A percentile compares a stretch with the other conserved stretches of the same genome.
Evolutionary conservation across 768 basidiomycete genomes (phyloP).

Genomic region (Russula brevipes): DNA sequence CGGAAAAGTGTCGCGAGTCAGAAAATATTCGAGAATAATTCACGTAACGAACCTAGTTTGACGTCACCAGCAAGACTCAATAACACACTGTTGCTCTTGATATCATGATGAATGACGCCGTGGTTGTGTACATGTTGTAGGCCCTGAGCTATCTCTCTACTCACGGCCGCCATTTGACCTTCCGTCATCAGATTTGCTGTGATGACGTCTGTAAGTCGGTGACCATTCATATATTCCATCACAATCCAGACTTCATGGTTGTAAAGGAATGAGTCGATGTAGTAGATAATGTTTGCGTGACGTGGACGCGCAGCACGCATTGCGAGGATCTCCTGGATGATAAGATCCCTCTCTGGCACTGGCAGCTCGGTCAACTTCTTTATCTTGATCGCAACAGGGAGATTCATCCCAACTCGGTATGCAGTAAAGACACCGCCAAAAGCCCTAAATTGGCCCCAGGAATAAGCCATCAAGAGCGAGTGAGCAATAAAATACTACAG

Average conservation of each 20-base stretch:
- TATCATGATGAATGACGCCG: constrained; percentile 97
- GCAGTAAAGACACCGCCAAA: constrained; percentile 98
- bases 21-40: not conserved
- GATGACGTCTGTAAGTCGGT: constrained; percentile 90
- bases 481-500: constrained; percentile 4
- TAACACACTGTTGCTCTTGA: constrained; percentile 97
- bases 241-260: constrained; percentile 99
- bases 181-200: constrained; percentile 96
- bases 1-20: not conserved
- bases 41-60: constrained; percentile 78
- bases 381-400: constrained; percentile 97
- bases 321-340: constrained; percentile 99
- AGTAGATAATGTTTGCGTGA: constrained; percentile 99
- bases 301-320: constrained; percentile 92
- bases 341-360: constrained; percentile 98
- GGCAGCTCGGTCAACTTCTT: constrained; percentile 99
- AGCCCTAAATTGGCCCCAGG: constrained; percentile 48
- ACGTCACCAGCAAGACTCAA: constrained; percentile 92
- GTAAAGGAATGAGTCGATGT: constrained; percentile 96
- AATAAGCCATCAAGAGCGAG: constrained; percentile 10
- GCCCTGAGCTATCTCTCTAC: constrained; percentile 87
- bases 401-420: constrained; percentile 91
- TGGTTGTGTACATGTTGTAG: constrained; percentile 92
- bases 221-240: constrained; percentile 99
- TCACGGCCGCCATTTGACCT: constrained; percentile 97